Evolutionary conservation across 23 red algal species (phyloP).

Genomic region (Rhodosorus marinus): DNA sequence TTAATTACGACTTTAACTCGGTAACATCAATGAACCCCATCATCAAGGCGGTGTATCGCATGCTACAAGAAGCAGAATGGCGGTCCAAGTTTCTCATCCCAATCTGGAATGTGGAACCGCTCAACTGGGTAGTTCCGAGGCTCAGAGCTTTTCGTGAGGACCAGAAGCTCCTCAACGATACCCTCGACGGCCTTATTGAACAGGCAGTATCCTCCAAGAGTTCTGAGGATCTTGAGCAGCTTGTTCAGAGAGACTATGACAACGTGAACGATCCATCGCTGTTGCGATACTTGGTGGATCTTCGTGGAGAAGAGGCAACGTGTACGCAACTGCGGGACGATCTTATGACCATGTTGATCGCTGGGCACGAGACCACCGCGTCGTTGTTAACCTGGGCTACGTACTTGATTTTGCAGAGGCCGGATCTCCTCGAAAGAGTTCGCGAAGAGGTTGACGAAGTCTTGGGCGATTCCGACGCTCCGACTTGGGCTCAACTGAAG

Average conservation of each 20-base stretch:
- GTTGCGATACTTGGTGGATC: slow-evolving; percentile 49
- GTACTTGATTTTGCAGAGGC: slow-evolving; percentile 35
- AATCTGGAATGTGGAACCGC: slow-evolving; percentile 41
- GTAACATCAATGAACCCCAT: slow-evolving; percentile 26
- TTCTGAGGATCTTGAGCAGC: slow-evolving; percentile 18
- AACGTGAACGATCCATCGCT: slow-evolving; percentile 38
- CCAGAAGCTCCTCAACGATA: slow-evolving; percentile 55
- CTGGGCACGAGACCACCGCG: slow-evolving; percentile 78
- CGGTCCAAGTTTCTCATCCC: slow-evolving; percentile 32
- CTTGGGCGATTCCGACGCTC: slow-evolving; percentile 16
- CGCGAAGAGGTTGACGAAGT: slow-evolving; percentile 58
- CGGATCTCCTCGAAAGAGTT: slow-evolving; percentile 16
- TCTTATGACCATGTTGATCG: slow-evolving; percentile 64
- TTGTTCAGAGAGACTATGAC: slow-evolving; percentile 45
- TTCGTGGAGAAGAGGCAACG: slow-evolving; percentile 59
- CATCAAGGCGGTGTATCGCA: slow-evolving; percentile 72
- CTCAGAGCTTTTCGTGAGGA: slow-evolving; percentile 35
- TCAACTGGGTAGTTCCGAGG: slow-evolving; percentile 22
- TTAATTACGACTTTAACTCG: slow-evolving; percentile 60
- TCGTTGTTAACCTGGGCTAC: slow-evolving; percentile 56
- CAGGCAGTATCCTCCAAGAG: slow-evolving; percentile 11
- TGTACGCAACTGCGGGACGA: slow-evolving; percentile 70
- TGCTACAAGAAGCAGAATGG: slow-evolving; percentile 51
- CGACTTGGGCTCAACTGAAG: slow-evolving; percentile 22
- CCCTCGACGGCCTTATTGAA: slow-evolving; percentile 29